Conservation (phyloP, 306 rosid species). For the Trifolium fragiferum region DNA sequence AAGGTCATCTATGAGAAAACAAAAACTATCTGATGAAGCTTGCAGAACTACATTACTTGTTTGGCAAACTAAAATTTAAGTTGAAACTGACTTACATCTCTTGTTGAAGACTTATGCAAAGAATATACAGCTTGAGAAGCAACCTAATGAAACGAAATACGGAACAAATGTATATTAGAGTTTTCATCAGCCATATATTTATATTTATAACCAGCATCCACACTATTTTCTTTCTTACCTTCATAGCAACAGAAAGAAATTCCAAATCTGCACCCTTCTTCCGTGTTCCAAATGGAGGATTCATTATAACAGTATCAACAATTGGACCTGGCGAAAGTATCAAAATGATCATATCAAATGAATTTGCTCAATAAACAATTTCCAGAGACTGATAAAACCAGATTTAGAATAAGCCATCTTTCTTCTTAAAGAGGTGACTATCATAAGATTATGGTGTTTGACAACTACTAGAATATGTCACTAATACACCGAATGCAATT, state of each 20-base stretch:
- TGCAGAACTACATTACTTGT: neutral
- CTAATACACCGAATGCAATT: neutral
- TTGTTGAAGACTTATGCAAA: slow-evolving; percentile 87
- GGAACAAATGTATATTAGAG: slow-evolving; percentile 32
- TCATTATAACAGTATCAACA: slow-evolving; percentile 90
- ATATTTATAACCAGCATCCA: neutral
- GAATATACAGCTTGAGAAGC: slow-evolving; percentile 95
- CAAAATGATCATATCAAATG: slow-evolving; percentile 23
- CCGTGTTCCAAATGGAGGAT: slow-evolving; percentile 94
- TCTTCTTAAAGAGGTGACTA: neutral
- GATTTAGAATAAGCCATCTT: slow-evolving; percentile 3
- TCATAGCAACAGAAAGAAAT: slow-evolving; percentile 75
- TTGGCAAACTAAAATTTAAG: slow-evolving; percentile 33
- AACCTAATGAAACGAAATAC: slow-evolving; percentile 55
- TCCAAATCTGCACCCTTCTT: slow-evolving; percentile 90
- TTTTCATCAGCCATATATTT: slow-evolving; percentile 23
- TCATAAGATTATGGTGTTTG: neutral
- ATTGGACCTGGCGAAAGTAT: slow-evolving; percentile 57
- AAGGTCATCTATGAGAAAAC: slow-evolving; percentile 5
- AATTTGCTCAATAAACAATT: slow-evolving; percentile 9
- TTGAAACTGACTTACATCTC: slow-evolving; percentile 70
- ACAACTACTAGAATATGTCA: neutral
- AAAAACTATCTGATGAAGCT: neutral
- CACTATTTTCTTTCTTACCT: slow-evolving; percentile 47
- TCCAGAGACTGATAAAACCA: slow-evolving; percentile 1